Percentiles rank a stretch among this genome's conserved stretches.
These are phyloP conservation scores for Wallacemonas rigidus DNA, from an alignment of 208 protist species.

Conservation along the genomic window DNA sequence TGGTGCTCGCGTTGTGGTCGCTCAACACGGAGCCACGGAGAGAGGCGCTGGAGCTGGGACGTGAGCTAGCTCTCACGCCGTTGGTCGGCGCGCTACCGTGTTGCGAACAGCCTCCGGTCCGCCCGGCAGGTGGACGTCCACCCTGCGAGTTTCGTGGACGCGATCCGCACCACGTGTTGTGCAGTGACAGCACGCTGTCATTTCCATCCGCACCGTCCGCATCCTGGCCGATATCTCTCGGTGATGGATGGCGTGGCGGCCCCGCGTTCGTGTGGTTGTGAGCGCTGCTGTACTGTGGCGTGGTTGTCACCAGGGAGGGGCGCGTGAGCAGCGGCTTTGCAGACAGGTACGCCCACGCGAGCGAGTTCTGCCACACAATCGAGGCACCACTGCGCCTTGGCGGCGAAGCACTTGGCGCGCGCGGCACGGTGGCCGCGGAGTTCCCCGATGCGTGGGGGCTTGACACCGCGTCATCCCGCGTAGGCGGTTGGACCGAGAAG, in stretches of 20 bases:
- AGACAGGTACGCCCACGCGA: slow-evolving; percentile 43
- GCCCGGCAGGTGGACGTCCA: neutral
- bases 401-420: no score
- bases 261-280: no score
- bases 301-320: neutral
- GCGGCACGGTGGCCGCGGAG: no score
- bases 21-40: neutral
- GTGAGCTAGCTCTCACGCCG: neutral
- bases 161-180: neutral
- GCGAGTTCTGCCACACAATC: slow-evolving; percentile 36
- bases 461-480: no score
- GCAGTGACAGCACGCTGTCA: no score
- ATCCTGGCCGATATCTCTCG: no score
- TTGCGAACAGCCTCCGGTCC: neutral
- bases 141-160: neutral
- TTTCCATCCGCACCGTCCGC: no score
- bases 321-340: slow-evolving; percentile 28
- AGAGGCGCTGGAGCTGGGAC: neutral
- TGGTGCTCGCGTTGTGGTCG: neutral
- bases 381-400: neutral
- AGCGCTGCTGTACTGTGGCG: neutral
- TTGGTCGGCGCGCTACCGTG: neutral
- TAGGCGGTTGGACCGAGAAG: no score
- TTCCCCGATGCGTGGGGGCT: no score
- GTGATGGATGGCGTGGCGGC: no score